Conservation (phyloP, 352 stramenopile species). For the Phytophthora europaea region DNA sequence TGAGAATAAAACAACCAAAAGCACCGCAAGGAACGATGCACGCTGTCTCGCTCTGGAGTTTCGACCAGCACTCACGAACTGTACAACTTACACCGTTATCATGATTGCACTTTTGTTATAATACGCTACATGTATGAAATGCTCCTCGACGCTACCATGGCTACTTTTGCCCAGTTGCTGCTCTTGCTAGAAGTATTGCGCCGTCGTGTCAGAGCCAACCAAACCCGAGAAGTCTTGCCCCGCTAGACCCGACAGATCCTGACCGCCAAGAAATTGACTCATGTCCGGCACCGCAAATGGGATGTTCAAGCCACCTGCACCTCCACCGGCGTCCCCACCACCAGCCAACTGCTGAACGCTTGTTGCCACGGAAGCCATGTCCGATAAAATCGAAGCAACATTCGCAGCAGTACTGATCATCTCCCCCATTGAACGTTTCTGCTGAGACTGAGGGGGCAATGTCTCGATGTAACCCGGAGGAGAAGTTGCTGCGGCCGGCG, state of each 20-base stretch:
- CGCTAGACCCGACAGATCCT: constrained; percentile 23
- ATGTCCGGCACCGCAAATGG: constrained; percentile 32
- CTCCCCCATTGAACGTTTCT: constrained; percentile 31
- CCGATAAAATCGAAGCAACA: constrained; percentile 33
- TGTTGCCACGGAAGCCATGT: constrained; percentile 34
- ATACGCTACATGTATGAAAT: neutral
- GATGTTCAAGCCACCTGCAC: constrained; percentile 7
- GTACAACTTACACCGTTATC: no score
- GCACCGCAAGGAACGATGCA: neutral
- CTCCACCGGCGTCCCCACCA: constrained; percentile 17
- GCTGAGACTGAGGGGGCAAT: constrained; percentile 26
- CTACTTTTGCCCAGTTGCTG: neutral
- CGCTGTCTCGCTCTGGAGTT: neutral
- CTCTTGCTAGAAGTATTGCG: constrained; percentile 20
- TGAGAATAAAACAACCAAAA: neutral
- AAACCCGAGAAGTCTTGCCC: constrained; percentile 27
- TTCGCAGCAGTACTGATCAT: constrained; percentile 36
- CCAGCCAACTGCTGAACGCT: constrained; percentile 36
- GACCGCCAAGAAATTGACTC: constrained; percentile 24
- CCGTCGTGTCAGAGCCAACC: neutral
- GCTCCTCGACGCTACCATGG: neutral
- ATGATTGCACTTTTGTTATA: no score
- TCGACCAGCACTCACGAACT: neutral
- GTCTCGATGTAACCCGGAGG: constrained; percentile 26
- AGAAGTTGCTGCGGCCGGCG: constrained; percentile 1